A percentile compares a stretch with the other conserved stretches of the same genome.
Conservation (phyloP, 371 early-diverging fungal genomes). For the Saksenaea oblongispora region DNA sequence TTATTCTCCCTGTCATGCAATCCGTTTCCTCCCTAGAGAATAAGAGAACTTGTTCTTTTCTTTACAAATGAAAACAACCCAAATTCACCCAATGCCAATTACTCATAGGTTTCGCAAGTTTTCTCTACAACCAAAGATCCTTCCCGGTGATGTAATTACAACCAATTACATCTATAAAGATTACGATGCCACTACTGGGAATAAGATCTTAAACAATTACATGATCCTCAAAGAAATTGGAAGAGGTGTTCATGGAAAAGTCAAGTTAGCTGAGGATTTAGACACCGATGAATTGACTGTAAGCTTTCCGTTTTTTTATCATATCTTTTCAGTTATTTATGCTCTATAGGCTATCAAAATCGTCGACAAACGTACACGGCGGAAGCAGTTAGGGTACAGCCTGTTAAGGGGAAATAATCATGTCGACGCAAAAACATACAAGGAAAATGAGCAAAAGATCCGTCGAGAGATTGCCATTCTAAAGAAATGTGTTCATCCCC, state of each 20-base stretch:
- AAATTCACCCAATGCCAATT: conserved; percentile 3
- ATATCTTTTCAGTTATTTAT: not conserved
- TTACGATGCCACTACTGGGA: conserved; percentile 82
- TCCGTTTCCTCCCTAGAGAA: not conserved
- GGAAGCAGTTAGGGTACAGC: conserved; percentile 63
- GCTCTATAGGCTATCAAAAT: conserved; percentile 79
- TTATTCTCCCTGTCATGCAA: conserved; percentile 21
- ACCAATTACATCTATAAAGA: conserved; percentile 77
- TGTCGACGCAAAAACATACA: conserved; percentile 11
- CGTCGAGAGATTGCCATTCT: conserved; percentile 93
- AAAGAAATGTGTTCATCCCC: conserved; percentile 92
- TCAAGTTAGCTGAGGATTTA: conserved; percentile 83
- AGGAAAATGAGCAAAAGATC: conserved; percentile 84
- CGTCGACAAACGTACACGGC: conserved; percentile 75
- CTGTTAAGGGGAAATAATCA: conserved; percentile 39
- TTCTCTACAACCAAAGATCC: not conserved
- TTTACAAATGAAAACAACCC: not conserved
- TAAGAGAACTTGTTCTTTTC: not conserved
- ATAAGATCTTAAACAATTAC: conserved; percentile 94
- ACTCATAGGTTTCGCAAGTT: conserved; percentile 15
- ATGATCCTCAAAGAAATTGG: conserved; percentile 91
- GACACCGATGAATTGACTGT: conserved; percentile 78
- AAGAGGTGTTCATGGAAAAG: conserved; percentile 95
- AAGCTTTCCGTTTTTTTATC: conserved; percentile 22
- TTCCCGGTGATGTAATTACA: conserved; percentile 23